Percentiles rank a stretch among this genome's conserved stretches.
These are phyloP conservation scores for Hebeloma cylindrosporum DNA, from an alignment of 768 basidiomycete genomes.

Conservation along the genomic window DNA sequence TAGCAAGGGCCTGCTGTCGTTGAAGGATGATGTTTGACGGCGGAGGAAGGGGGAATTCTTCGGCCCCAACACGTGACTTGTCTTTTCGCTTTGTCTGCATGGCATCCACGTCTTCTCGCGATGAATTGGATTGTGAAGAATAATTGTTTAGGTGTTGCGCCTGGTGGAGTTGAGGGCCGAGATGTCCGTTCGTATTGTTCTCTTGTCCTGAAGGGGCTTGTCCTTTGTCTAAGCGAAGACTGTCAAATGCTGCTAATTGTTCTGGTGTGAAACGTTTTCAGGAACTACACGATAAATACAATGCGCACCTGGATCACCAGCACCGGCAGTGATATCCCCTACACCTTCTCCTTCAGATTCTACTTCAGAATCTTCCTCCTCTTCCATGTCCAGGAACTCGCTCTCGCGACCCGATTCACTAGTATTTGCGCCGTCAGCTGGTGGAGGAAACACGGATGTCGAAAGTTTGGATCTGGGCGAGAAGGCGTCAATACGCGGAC, in stretches of 20 bases:
- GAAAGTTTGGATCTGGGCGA: constrained; percentile 27
- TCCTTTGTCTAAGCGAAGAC: constrained; percentile 11
- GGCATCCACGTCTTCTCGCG: constrained; percentile 18
- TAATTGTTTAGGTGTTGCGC: constrained; percentile 23
- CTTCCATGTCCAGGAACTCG: constrained; percentile 71
- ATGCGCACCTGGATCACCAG: constrained; percentile 21
- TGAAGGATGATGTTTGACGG: constrained; percentile 30
- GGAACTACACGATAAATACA: constrained; percentile 4
- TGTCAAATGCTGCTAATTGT: constrained; percentile 27
- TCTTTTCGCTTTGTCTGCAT: constrained; percentile 23
- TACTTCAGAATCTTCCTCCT: constrained; percentile 44
- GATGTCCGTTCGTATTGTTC: constrained; percentile 19
- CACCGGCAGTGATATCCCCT: constrained; percentile 32
- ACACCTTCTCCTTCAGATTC: constrained; percentile 38
- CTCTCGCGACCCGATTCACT: constrained; percentile 29
- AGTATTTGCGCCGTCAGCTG: constrained; percentile 8
- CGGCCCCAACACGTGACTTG: constrained; percentile 42
- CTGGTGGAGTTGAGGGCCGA: constrained; percentile 16
- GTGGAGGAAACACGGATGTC: constrained; percentile 21
- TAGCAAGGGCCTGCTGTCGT: constrained; percentile 22
- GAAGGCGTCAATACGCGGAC: constrained; percentile 46
- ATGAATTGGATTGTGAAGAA: constrained; percentile 16
- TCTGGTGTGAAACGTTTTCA: constrained; percentile 8
- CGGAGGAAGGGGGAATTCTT: constrained; percentile 55
- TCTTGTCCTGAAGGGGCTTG: constrained; percentile 14